Evolutionary conservation across 1,139 yeast genomes (phyloP).

Genomic region (Candida dubliniensis): DNA sequence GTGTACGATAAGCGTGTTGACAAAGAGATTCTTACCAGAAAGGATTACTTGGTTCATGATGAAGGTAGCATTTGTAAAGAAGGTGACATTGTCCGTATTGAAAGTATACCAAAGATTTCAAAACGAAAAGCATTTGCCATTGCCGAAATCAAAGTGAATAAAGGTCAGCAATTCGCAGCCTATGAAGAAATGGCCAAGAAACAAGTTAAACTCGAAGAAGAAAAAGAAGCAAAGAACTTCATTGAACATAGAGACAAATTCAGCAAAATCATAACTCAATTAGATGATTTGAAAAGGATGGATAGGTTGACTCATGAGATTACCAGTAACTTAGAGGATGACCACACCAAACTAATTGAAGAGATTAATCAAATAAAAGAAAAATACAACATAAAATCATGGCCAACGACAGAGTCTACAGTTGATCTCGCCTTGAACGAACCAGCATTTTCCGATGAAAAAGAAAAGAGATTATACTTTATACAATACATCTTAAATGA

Average conservation of each 20-base stretch:
- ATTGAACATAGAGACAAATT: slow-evolving; percentile 44
- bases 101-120: slow-evolving; percentile 83
- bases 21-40: slow-evolving; percentile 74
- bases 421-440: slow-evolving; percentile 31
- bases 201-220: slow-evolving; percentile 64
- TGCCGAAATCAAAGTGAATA: slow-evolving; percentile 84
- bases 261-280: slow-evolving; percentile 36
- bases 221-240: slow-evolving; percentile 49
- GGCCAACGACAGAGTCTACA: slow-evolving; percentile 54
- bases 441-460: slow-evolving; percentile 15
- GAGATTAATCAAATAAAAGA: slow-evolving; percentile 50
- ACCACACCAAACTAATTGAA: slow-evolving; percentile 32
- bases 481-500: slow-evolving; percentile 35
- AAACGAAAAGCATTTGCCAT: slow-evolving; percentile 87
- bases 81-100: slow-evolving; percentile 94
- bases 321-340: slow-evolving; percentile 36
- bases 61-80: slow-evolving; percentile 89
- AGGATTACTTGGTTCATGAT: slow-evolving; percentile 89
- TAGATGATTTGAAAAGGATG: slow-evolving; percentile 50
- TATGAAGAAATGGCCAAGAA: slow-evolving; percentile 74
- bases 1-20: slow-evolving; percentile 68
- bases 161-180: slow-evolving; percentile 87
- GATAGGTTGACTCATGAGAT: slow-evolving; percentile 40
- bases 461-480: slow-evolving; percentile 30
- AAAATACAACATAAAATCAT: slow-evolving; percentile 56